A percentile compares a stretch with the other conserved stretches of the same genome.
phyloP scores from a whole-genome alignment of 2,329 filamentous ascomycete genomes.

The Aspergillus ochraceus region DNA sequence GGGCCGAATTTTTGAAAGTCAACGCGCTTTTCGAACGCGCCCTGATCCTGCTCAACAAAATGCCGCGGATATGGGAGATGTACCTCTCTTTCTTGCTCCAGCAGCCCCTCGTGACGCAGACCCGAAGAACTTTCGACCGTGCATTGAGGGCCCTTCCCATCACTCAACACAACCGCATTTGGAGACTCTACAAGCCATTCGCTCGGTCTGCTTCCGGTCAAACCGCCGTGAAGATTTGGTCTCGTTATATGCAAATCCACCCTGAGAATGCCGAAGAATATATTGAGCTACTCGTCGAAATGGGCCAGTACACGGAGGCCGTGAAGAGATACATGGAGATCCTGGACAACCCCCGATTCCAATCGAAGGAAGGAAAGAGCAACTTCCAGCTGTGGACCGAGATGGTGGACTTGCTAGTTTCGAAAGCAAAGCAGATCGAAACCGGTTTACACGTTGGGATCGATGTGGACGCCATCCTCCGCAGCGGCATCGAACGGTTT shows the following conservation, averaged over 20 bases:
- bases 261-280: conserved; percentile 95
- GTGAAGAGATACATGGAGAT: conserved; percentile 89
- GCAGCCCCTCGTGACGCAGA: conserved; percentile 87
- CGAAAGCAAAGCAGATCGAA: conserved; percentile 82
- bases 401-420: conserved; percentile 92
- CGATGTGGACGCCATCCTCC: conserved; percentile 87
- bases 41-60: conserved; percentile 92
- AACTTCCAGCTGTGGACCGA: conserved; percentile 97
- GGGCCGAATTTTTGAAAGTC: conserved; percentile 84
- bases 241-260: conserved; percentile 94
- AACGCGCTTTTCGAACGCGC: conserved; percentile 93
- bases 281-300: conserved; percentile 81
- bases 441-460: conserved; percentile 79
- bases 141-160: conserved; percentile 88
- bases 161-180: conserved; percentile 93
- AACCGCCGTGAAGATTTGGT: conserved; percentile 91
- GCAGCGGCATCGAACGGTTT: conserved; percentile 87
- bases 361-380: conserved; percentile 90
- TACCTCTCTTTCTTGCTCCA: conserved; percentile 87
- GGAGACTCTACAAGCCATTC: conserved; percentile 87
- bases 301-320: conserved; percentile 84
- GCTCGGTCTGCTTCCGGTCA: conserved; percentile 86
- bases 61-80: conserved; percentile 98
- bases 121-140: conserved; percentile 85
- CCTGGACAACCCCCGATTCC: conserved; percentile 85